Base-by-base conservation (phyloP, 108 stramenopile genomes). In the Skeletonema tropicum region DNA sequence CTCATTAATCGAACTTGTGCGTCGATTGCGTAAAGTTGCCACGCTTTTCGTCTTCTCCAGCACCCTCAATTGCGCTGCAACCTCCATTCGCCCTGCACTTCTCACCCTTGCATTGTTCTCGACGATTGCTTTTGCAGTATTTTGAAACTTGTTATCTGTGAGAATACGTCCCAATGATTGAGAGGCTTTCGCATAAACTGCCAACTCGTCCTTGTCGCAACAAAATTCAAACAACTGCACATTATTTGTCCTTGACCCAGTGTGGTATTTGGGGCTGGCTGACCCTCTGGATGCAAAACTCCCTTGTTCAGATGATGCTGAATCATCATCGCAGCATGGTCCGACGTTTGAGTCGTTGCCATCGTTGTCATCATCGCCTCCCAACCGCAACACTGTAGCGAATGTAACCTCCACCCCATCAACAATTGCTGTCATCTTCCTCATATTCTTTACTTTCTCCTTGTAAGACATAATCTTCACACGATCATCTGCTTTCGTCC, bases 391-490 rank as follows among this genome's bases (percentile, higher is more conserved):
- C 21, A 69, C 57, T 11, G 68, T 57, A 11, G 49, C 68, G 57
- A 69, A 69, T 2, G 68, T 57, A 11, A 69, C 41, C 21, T 38
- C 21, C 36, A 25, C 57, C 4, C 57, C 68, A 69, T 69, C 30
- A 3, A 69, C 68, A 8, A 57, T 15, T 0, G 68, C 52, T 12
- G 57, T 69, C 15, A 69, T 33, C 5, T 69, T 52, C 57, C 36
- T 58, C 21, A 69, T 55, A 25, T 58, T 57, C 68, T 39, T 69
- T 35, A 69, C 17, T 35, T 57, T 69, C 6, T 69, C 68, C 57
- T 9, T 36, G 39, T 55, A 58, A 21, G 13, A 36, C 31, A 69
- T 58, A 15, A 58, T 19, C 35, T 58, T 69, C 17, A 69, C 68
- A 35, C 68, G 55, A 36, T 52, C 38, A 38, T 69, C 68, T 39